phyloP scores from a whole-genome alignment of 768 basidiomycete genomes.

The Tricholoma sp. region DNA sequence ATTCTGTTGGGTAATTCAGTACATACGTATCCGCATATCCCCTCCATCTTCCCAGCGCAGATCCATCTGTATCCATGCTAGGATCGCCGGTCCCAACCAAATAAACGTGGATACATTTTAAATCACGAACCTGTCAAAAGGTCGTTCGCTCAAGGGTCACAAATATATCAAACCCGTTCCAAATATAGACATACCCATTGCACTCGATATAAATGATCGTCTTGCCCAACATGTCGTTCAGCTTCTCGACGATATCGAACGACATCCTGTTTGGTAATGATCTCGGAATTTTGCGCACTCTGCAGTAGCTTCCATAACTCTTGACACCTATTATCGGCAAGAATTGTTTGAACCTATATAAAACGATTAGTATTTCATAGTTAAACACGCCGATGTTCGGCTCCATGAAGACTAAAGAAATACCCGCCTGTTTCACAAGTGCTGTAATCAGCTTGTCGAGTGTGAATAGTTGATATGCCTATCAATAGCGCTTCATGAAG shows the following conservation, averaged over 20 bases:
- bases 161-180: constrained; percentile 6
- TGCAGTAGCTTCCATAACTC: constrained; percentile 79
- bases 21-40: constrained; percentile 74
- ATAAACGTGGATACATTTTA: constrained; percentile 54
- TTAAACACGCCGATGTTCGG: not conserved
- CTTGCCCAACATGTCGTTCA: constrained; percentile 67
- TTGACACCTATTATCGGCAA: constrained; percentile 81
- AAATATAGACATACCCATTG: constrained; percentile 62
- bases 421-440: constrained; percentile 84
- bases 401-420: not conserved
- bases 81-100: constrained; percentile 60
- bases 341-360: constrained; percentile 75
- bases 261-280: constrained; percentile 56
- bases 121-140: constrained; percentile 44
- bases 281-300: constrained; percentile 49
- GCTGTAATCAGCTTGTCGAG: constrained; percentile 88
- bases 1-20: constrained; percentile 66
- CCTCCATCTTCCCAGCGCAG: constrained; percentile 55
- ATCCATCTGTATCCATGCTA: constrained; percentile 53
- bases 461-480: constrained; percentile 92
- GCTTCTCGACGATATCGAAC: constrained; percentile 78
- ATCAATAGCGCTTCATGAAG: constrained; percentile 24
- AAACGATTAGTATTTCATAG: no score
- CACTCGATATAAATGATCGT: constrained; percentile 73
- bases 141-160: constrained; percentile 5